phyloP scores from a whole-genome alignment of 116 monocot genomes.

The Thalassia testudinum region DNA sequence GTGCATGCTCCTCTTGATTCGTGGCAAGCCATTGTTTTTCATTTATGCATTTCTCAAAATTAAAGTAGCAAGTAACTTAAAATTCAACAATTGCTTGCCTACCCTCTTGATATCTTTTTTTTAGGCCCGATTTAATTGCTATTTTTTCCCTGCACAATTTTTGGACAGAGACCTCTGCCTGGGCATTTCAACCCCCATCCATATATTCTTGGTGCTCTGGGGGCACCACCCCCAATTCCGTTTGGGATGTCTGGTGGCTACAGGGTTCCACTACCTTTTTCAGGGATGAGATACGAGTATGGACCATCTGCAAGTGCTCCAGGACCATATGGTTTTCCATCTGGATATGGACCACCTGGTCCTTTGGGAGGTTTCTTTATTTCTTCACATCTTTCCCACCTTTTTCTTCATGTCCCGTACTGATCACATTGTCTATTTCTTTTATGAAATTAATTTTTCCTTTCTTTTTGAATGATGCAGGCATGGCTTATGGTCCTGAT shows the following conservation, averaged over 20 bases:
- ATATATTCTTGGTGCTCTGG: constrained; percentile 26
- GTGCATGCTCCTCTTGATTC: too few species aligned
- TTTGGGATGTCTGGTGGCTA: constrained; percentile 33
- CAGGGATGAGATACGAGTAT: constrained; percentile 36
- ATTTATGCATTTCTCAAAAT: too few species aligned
- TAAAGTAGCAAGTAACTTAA: too few species aligned
- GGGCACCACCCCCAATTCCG: constrained; percentile 21
- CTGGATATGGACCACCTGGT: constrained; percentile 36
- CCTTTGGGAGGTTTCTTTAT: constrained; percentile 17
- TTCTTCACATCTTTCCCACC: not conserved
- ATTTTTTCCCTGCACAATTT: too few species aligned
- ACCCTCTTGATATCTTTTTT: too few species aligned
- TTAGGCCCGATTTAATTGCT: too few species aligned
- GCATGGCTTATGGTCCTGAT: constrained; percentile 36
- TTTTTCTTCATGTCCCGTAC: not conserved
- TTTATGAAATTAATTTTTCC: not conserved
- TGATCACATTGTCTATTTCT: not conserved
- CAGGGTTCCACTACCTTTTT: constrained; percentile 17
- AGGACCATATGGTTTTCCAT: constrained; percentile 32
- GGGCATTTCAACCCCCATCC: constrained; percentile 24
- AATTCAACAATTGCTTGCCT: too few species aligned
- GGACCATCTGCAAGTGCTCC: constrained; percentile 19
- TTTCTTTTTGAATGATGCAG: constrained; percentile 12
- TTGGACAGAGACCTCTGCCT: constrained; percentile 18
- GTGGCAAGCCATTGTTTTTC: too few species aligned